These are phyloP conservation scores for Schizophyllum commune DNA, from an alignment of 1,284 basidiomycete species.

Conservation along the genomic window DNA sequence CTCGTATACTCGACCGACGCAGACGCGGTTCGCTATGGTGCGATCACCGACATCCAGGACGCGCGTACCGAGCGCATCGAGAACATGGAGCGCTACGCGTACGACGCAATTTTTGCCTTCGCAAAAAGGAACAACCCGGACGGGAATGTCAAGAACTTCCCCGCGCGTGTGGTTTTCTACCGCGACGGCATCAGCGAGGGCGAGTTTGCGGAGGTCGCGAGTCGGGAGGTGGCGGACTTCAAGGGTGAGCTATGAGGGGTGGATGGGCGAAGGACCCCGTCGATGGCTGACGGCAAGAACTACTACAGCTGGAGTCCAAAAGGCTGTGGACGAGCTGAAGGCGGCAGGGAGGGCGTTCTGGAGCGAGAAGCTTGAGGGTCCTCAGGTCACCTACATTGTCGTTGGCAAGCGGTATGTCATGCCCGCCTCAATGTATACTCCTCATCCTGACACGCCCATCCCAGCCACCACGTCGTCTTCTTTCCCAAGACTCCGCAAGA, in stretches of 20 bases:
- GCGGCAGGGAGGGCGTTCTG: not conserved
- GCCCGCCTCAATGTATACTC: not conserved
- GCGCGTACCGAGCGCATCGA: constrained; percentile 43
- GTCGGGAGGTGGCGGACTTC: constrained; percentile 21
- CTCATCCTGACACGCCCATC: not conserved
- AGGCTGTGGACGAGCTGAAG: not conserved
- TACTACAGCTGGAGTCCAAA: too few species aligned
- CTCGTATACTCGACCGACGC: constrained; percentile 27
- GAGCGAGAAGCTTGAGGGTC: constrained; percentile 3
- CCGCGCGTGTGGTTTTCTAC: constrained; percentile 22
- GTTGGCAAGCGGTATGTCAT: constrained; percentile 29
- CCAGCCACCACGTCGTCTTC: constrained; percentile 11
- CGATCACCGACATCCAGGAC: constrained; percentile 31
- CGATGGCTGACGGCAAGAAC: not conserved
- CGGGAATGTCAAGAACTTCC: not conserved
- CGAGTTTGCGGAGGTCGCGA: constrained; percentile 23
- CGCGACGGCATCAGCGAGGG: constrained; percentile 35
- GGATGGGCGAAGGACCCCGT: not conserved
- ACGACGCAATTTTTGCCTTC: constrained; percentile 24
- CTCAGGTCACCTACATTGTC: constrained; percentile 25
- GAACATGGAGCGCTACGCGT: constrained; percentile 35
- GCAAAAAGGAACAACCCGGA: constrained; percentile 1
- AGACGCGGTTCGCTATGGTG: constrained; percentile 23
- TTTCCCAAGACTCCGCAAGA: constrained; percentile 10
- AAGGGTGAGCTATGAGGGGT: constrained; percentile 15